phyloP scores from a whole-genome alignment of 2,329 filamentous ascomycete species.

The Pseudogymnoascus sp. region DNA sequence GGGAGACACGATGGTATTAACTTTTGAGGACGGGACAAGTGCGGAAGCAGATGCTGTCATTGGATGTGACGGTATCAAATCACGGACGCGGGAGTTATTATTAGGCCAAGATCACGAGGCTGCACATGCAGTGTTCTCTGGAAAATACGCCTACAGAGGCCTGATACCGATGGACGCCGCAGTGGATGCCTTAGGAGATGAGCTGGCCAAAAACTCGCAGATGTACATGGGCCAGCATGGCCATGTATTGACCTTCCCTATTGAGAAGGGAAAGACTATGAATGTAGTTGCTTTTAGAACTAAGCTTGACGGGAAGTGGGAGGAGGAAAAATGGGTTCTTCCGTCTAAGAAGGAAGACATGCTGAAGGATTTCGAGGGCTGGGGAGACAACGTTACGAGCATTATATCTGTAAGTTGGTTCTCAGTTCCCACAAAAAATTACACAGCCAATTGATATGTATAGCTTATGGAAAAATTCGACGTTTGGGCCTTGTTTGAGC shows the following conservation, averaged over 20 bases:
- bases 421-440: conserved; percentile 12
- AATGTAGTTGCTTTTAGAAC: conserved; percentile 42
- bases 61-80: conserved; percentile 58
- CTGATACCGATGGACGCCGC: conserved; percentile 48
- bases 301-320: conserved; percentile 28
- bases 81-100: conserved; percentile 41
- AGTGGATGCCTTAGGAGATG: conserved; percentile 34
- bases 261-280: not conserved
- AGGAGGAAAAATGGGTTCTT: conserved; percentile 31
- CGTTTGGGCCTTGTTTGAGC: conserved; percentile 41
- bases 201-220: conserved; percentile 37
- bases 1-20: conserved; percentile 23
- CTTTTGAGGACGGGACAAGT: conserved; percentile 37
- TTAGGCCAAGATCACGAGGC: conserved; percentile 32
- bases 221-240: not conserved
- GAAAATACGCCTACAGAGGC: conserved; percentile 50
- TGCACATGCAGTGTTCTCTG: conserved; percentile 35
- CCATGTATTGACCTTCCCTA: not conserved
- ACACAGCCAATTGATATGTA: conserved; percentile 26
- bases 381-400: conserved; percentile 29
- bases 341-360: conserved; percentile 31
- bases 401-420: conserved; percentile 23
- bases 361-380: conserved; percentile 30
- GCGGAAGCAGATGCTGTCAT: conserved; percentile 41
- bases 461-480: conserved; percentile 37